Evolutionary conservation across 169 alveolate species (phyloP).

Genomic region (Cryptosporidium ryanae): DNA sequence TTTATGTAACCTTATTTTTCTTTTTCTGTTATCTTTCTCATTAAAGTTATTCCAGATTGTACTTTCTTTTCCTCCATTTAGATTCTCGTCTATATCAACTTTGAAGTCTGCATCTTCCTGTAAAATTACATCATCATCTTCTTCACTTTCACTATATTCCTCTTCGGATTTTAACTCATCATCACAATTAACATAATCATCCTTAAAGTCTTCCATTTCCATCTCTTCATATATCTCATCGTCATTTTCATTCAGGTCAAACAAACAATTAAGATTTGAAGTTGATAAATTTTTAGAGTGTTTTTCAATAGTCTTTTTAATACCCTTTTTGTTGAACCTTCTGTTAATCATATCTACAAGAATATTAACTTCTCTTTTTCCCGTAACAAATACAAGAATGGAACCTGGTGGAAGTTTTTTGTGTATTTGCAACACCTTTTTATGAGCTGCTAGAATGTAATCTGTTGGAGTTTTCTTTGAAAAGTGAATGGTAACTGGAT

Average conservation of each 20-base stretch:
- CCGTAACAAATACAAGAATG: constrained; percentile 96
- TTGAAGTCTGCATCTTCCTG: constrained; percentile 30
- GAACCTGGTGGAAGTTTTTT: constrained; percentile 96
- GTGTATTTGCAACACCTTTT: constrained; percentile 82
- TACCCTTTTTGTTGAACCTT: constrained; percentile 77
- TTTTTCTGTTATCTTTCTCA: constrained; percentile 54
- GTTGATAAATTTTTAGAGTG: constrained; percentile 69
- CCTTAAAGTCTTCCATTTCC: constrained; percentile 74
- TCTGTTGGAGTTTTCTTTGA: constrained; percentile 87
- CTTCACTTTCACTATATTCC: constrained; percentile 75
- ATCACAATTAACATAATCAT: constrained; percentile 77
- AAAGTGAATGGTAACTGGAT: constrained; percentile 91
- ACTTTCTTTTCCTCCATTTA: constrained; percentile 50
- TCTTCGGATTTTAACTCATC: constrained; percentile 73
- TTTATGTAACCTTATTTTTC: constrained; percentile 68
- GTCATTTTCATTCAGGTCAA: constrained; percentile 72
- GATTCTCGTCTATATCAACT: not conserved
- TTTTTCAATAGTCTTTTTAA: constrained; percentile 58
- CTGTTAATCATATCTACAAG: constrained; percentile 84
- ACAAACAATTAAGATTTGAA: constrained; percentile 40
- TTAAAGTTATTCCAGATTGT: constrained; percentile 56
- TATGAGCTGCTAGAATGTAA: constrained; percentile 90
- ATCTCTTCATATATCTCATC: constrained; percentile 76
- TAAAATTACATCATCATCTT: constrained; percentile 65
- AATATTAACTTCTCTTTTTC: constrained; percentile 93